Evolutionary conservation across 176 grass and related monocot genomes (phyloP), one percentile per base, ranked within the genome.

Genomic region (Saccharum spontaneum): DNA sequence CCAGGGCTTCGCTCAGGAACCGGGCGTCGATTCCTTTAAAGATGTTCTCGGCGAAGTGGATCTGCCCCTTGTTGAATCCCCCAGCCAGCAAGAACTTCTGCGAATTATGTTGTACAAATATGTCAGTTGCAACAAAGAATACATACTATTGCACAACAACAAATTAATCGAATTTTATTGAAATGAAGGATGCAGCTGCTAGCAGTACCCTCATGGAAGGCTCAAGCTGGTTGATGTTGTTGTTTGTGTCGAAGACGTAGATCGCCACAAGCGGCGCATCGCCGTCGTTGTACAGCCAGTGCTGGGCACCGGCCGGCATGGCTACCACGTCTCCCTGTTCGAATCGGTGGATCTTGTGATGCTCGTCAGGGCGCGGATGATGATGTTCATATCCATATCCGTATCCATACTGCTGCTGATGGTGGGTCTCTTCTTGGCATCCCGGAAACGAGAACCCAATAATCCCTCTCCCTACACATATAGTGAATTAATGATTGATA

Each of bases 231-330:
- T 59, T 77, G 31, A 77, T 4, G 52, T n/a, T 40, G 75, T 39
- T 77, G 52, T 23, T 77, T 4, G 6, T 16, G 52, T 60, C 75
- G 34, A 77, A 77, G 7, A 77, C 50, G n/a, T 77, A 77, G 52
- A 77, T 36, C 0, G 20, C 18, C 3, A 61, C 52, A 7, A 24
- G 10, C 3, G 75, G 75, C 11, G 5, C 3, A 6, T 77, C 52
- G 52, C 75, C 52, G 34, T 77, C 12, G 17, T 39, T 77, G 75
- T 40, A 77, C 10, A 16, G 3, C 74, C 74, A 77, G 50, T 2
- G 57, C 22, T 61, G 50, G 1, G 20, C 18, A 8, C 74, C 50
- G 0, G 50, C 50, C 6, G 74, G 74, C 33, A 77, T 59, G 2
- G 74, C 74, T 0, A 77, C 50, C 1, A 59, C 74, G 0, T 59